Base-by-base conservation (phyloP, 83 land plant species). In the Picea abies region DNA sequence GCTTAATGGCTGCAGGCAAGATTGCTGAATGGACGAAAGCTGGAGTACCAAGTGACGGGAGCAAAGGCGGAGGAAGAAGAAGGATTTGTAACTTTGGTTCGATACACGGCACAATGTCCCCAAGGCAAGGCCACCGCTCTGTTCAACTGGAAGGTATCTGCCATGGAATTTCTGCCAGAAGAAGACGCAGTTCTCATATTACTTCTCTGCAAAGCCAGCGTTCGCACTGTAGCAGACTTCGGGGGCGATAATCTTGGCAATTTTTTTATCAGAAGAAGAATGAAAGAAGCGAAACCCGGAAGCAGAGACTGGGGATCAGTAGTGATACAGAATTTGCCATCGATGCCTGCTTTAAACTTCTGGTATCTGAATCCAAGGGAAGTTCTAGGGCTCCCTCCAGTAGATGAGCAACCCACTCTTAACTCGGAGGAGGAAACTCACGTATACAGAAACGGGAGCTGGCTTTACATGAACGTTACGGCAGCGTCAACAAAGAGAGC, bases 301-400 rank as follows among this genome's bases (percentile, higher is more conserved):
- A 64, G 32, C 11, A 85, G 90, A 82, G 95, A 96, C 63, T 96
- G 97, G 99, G 99, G 97, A 20, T 94, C 99, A 0, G 91, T 94
- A 4, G 64, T 92, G 16, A 84, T 94, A n/a, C 84, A 71, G 26
- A 90, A 93, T 77, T 88, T 92, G 0, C 79, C 15, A 20, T 81
- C 78, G 14, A 79, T 62, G 19, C 63, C 86, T 2, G 82, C 84
- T 6, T 17, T 81, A 15, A 82, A 75, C 0, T 49, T 81, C 56
- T 87, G 89, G 89, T 87, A 84, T 70, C 22, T 84, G 22, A 87
- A 87, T 79, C 79, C 87, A 29, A 62, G 79, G 23, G 71, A 75
- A 25, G 68, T 72, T 44, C 47, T 76, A 15, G 60, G 78, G 17
- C 56, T 82, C 35, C 60, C 64, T 2, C 7, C 6, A 17, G 37